Base-by-base conservation (phyloP, 768 basidiomycete genomes). In the Mycena polygramma region DNA sequence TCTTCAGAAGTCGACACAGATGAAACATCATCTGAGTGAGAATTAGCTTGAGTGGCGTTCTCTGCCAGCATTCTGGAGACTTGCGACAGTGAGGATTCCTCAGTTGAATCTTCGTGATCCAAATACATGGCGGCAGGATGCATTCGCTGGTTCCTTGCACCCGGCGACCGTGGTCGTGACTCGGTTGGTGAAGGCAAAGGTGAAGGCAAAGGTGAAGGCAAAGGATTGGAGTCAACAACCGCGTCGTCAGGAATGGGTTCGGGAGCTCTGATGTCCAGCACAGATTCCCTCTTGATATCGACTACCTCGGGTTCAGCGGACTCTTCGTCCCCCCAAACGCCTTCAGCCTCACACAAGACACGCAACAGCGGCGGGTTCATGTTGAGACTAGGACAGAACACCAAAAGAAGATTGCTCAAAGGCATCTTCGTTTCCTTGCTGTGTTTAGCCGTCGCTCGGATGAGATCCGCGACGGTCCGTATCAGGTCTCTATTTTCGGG, bases 381-480 rank as follows among this genome's bases (percentile, higher is more conserved):
- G 76, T 87, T 90, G 76, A 96, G 79, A 77, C 91, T 95, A 9
- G 96, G 97, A 71, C 94, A 96, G 77, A 98, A 91, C 58, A 97
- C 92, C 41, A 97, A 83, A 57, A 97, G 83, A 74, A 98, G 79
- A 76, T 98, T 98, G 78, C 92, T 92, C 73, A 98, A 80, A 3
- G 95, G 94, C 96, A 98, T 98, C 81, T 94, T 95, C 43, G 95
- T 98, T 75, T 90, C 88, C 72, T 86, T 87, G 75, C 86, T 85
- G 71, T 88, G 86, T 64, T 83, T 84, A 0, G 94, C 90, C 17
- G 95, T 96, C 51, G 88, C 89, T 52, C 87, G 89, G 72, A 97
- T 92, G 45, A 98, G 84, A 73, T 94, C 91, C 57, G 90, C 87
- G 26, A 97, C 90, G 15, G 95, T 97, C 55, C 88, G 85, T 45